Conservation (phyloP, 2,329 filamentous ascomycete genomes). For the Diaporthe longicolla region DNA sequence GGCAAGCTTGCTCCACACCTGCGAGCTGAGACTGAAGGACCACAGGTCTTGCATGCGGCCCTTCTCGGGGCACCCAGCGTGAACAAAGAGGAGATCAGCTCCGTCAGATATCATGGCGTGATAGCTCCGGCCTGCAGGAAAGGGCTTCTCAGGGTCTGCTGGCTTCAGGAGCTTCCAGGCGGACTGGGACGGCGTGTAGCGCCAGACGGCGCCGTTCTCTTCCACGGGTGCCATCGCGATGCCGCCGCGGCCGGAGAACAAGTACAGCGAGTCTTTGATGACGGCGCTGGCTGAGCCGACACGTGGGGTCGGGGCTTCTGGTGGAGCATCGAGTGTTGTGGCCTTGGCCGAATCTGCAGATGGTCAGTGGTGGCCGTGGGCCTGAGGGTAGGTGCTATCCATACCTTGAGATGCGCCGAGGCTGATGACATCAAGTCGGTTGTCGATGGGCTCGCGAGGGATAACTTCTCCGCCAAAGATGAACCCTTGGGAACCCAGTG, state of each 20-base stretch:
- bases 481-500: neutral
- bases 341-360: neutral
- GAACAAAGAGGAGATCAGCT: neutral
- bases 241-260: conserved; percentile 18
- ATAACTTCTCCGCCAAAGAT: conserved; percentile 19
- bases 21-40: conserved; percentile 1
- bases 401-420: neutral
- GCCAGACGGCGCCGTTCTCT: conserved; percentile 10
- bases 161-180: neutral
- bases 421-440: neutral
- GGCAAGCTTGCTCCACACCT: neutral
- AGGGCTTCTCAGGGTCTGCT: neutral
- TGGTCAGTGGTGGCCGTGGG: neutral
- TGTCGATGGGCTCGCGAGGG: neutral
- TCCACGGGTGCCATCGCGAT: conserved; percentile 3
- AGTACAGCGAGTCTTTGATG: conserved; percentile 1
- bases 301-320: neutral
- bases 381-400: neutral
- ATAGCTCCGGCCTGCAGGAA: conserved; percentile 13
- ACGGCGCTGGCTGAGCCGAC: conserved; percentile 16
- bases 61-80: conserved; percentile 5
- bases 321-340: conserved; percentile 7
- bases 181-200: neutral
- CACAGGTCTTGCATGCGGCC: conserved; percentile 17
- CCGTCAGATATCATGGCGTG: conserved; percentile 7